phyloP scores from a whole-genome alignment of 2,329 filamentous ascomycete species.

The Clarireedia paspali region DNA sequence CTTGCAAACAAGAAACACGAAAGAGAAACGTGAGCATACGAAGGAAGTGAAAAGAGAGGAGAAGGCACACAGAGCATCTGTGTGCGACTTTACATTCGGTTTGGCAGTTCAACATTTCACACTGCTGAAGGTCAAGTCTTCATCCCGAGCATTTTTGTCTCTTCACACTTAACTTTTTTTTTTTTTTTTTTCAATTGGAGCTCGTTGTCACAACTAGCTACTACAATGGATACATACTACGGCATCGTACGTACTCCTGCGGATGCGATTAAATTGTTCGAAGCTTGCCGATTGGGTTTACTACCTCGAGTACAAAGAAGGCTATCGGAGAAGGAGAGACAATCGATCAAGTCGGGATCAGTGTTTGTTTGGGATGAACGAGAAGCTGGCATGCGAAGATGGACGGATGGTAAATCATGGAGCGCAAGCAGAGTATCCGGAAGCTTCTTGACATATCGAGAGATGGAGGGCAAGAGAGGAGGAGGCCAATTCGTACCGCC shows the following conservation, averaged over 20 bases:
- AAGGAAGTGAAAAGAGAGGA: neutral
- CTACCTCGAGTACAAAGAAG: conserved; percentile 87
- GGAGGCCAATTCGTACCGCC: conserved; percentile 60
- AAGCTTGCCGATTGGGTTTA: conserved; percentile 84
- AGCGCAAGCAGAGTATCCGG: conserved; percentile 95
- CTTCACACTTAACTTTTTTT: neutral
- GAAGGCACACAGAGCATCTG: neutral
- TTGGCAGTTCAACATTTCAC: neutral
- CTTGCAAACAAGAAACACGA: neutral
- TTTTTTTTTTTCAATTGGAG: neutral
- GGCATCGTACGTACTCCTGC: conserved; percentile 91
- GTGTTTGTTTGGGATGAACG: conserved; percentile 99
- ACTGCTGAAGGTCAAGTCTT: neutral
- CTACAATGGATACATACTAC: conserved; percentile 88
- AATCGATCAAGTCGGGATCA: conserved; percentile 91
- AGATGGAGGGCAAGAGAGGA: conserved; percentile 97
- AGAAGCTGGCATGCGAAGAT: conserved; percentile 95
- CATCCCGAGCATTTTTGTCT: neutral
- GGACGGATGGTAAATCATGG: conserved; percentile 99
- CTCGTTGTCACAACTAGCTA: conserved; percentile 9
- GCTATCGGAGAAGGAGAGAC: conserved; percentile 95
- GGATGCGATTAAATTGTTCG: conserved; percentile 97
- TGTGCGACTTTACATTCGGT: neutral
- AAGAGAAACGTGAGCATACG: neutral
- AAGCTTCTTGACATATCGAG: conserved; percentile 93